Evolutionary conservation across 2,329 filamentous ascomycete genomes (phyloP).

Genomic region (Dactylonectria macrodidyma): DNA sequence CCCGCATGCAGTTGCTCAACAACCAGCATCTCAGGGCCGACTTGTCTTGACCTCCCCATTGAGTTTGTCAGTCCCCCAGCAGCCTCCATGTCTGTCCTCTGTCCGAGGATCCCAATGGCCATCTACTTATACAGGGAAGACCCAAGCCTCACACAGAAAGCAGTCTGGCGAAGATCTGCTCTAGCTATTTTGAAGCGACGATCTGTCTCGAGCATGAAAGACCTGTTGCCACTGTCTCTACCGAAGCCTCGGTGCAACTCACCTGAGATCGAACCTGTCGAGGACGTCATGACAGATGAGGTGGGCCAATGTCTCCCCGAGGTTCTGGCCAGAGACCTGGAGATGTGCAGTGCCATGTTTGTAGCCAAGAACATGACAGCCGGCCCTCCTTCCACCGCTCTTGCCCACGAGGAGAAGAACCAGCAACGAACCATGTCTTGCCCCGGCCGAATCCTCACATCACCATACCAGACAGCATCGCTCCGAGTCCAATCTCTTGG

Average conservation of each 20-base stretch:
- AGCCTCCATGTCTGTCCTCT: slow-evolving; percentile 36
- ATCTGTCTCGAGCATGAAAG: slow-evolving; percentile 58
- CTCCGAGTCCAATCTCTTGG: slow-evolving; percentile 51
- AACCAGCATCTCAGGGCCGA: slow-evolving; percentile 21
- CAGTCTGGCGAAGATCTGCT: slow-evolving; percentile 34
- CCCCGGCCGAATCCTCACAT: slow-evolving; percentile 40
- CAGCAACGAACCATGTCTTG: slow-evolving; percentile 33
- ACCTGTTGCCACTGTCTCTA: slow-evolving; percentile 55
- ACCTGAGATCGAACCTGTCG: slow-evolving; percentile 38
- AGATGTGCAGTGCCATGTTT: slow-evolving; percentile 64
- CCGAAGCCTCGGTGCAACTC: slow-evolving; percentile 47
- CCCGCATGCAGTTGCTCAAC: slow-evolving; percentile 23
- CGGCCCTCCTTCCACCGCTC: slow-evolving; percentile 59
- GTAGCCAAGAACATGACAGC: slow-evolving; percentile 67
- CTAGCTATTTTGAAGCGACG: slow-evolving; percentile 47
- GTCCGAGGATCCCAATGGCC: slow-evolving; percentile 39
- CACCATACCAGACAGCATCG: slow-evolving; percentile 50
- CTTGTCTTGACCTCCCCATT: slow-evolving; percentile 30
- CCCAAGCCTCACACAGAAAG: slow-evolving; percentile 26
- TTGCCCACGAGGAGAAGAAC: slow-evolving; percentile 51
- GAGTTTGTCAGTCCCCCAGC: slow-evolving; percentile 17
- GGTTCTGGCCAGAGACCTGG: slow-evolving; percentile 68
- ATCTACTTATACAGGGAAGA: slow-evolving; percentile 47
- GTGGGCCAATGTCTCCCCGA: slow-evolving; percentile 67
- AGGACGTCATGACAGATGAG: slow-evolving; percentile 49